These are phyloP conservation scores for Lactarius hengduanensis DNA, from an alignment of 768 basidiomycete genomes.

Conservation along the genomic window DNA sequence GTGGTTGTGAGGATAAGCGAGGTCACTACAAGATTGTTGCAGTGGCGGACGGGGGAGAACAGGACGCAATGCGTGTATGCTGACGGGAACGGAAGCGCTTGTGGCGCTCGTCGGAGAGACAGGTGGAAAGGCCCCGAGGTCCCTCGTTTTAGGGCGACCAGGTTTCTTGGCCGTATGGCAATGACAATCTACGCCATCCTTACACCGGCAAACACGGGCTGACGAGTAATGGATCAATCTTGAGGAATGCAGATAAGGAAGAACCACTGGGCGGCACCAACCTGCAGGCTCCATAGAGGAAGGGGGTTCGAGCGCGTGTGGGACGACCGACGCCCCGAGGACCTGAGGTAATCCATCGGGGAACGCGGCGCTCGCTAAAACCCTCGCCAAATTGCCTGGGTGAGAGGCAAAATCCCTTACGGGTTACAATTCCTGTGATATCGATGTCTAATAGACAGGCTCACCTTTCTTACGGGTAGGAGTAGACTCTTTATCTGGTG, in stretches of 20 bases:
- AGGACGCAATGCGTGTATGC: slow-evolving; percentile 47
- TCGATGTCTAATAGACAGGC: slow-evolving; percentile 34
- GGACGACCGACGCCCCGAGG: slow-evolving; percentile 62
- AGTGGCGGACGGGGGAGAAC: slow-evolving; percentile 60
- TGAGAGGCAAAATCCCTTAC: slow-evolving; percentile 35
- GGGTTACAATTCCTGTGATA: slow-evolving; percentile 32
- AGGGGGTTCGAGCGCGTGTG: slow-evolving; percentile 46
- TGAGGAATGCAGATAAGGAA: not conserved
- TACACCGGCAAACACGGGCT: slow-evolving; percentile 41
- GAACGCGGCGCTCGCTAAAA: slow-evolving; percentile 73
- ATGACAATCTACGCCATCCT: slow-evolving; percentile 18
- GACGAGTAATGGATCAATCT: not conserved
- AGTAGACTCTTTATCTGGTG: slow-evolving; percentile 18
- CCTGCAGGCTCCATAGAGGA: slow-evolving; percentile 61
- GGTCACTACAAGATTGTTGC: slow-evolving; percentile 38
- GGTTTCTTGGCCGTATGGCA: slow-evolving; percentile 21
- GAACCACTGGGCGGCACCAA: slow-evolving; percentile 1
- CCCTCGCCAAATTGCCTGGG: slow-evolving; percentile 50
- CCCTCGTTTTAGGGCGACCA: slow-evolving; percentile 13
- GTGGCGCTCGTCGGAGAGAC: slow-evolving; percentile 28
- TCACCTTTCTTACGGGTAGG: slow-evolving; percentile 58
- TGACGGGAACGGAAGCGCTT: slow-evolving; percentile 11
- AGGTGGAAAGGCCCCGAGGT: slow-evolving; percentile 1
- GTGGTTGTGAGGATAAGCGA: slow-evolving; percentile 39
- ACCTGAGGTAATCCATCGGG: slow-evolving; percentile 72